These are phyloP conservation scores for Quercus ilex DNA, from an alignment of 306 rosid species.

Conservation along the genomic window DNA sequence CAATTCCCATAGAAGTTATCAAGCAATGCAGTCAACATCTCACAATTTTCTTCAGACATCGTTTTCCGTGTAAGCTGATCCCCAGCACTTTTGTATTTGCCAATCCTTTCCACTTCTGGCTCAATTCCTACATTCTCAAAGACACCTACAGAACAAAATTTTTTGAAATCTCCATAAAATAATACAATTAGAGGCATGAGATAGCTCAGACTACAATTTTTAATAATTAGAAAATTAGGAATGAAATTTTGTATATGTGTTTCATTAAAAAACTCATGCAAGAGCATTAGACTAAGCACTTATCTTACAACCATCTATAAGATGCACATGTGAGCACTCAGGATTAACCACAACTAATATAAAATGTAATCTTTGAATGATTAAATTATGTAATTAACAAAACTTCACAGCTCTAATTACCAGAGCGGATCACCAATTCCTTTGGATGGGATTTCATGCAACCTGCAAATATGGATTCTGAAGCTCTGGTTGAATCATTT, in stretches of 20 bases:
- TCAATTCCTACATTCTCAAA: conserved; percentile 84
- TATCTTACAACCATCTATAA: conserved; percentile 13
- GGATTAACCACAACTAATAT: background rate
- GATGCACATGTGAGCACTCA: background rate
- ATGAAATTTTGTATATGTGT: background rate
- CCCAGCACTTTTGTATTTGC: conserved; percentile 91
- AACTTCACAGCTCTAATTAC: background rate
- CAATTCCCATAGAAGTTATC: conserved; percentile 84
- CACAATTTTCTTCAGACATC: conserved; percentile 76
- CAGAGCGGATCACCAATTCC: background rate
- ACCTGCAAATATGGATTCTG: background rate
- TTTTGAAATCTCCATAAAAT: background rate
- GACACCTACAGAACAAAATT: conserved; percentile 51
- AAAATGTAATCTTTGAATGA: background rate
- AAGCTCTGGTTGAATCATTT: background rate
- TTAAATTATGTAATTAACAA: background rate
- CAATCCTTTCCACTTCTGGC: conserved; percentile 88
- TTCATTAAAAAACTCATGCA: background rate
- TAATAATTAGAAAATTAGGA: conserved; percentile 1
- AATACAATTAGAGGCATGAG: conserved; percentile 13
- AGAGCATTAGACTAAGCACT: background rate
- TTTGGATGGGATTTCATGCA: background rate
- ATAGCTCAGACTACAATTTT: background rate
- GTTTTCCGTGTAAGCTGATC: conserved; percentile 75
- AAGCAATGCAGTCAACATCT: conserved; percentile 80